Evolutionary conservation across 345 rosid genomes (phyloP).

Genomic region (Adansonia digitata): DNA sequence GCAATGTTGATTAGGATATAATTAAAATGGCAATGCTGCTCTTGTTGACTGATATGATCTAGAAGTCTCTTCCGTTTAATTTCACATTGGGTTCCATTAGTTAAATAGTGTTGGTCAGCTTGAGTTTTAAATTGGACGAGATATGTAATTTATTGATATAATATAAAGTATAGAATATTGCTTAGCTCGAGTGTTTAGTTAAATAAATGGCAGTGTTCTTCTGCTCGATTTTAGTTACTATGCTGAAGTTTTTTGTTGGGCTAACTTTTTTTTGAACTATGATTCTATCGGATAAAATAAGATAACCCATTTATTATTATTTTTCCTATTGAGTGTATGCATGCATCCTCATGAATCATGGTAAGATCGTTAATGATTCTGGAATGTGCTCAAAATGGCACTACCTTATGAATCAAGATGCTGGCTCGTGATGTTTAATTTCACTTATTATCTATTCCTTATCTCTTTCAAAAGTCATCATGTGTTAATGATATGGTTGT

Average conservation of each 20-base stretch:
- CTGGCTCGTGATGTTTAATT: neutral
- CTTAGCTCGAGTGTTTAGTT: neutral
- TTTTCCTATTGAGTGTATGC: neutral
- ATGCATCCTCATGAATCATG: neutral
- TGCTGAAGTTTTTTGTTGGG: neutral
- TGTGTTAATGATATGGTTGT: neutral
- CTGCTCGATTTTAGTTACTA: neutral
- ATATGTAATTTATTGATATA: neutral
- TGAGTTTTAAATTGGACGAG: neutral
- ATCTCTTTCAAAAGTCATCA: neutral
- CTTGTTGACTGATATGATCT: neutral
- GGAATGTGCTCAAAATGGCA: neutral
- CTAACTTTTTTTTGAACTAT: neutral
- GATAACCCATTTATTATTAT: neutral
- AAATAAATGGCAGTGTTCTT: neutral
- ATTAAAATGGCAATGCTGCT: conserved; percentile 4
- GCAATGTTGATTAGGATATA: conserved; percentile 5
- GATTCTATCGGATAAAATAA: neutral
- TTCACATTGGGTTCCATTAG: neutral
- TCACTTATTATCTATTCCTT: neutral
- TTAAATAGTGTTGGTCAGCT: neutral
- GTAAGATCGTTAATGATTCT: neutral
- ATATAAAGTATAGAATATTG: neutral
- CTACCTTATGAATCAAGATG: neutral
- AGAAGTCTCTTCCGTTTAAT: neutral